Evolutionary conservation across 768 basidiomycete species (phyloP).

Genomic region (Phylloporus sp.): DNA sequence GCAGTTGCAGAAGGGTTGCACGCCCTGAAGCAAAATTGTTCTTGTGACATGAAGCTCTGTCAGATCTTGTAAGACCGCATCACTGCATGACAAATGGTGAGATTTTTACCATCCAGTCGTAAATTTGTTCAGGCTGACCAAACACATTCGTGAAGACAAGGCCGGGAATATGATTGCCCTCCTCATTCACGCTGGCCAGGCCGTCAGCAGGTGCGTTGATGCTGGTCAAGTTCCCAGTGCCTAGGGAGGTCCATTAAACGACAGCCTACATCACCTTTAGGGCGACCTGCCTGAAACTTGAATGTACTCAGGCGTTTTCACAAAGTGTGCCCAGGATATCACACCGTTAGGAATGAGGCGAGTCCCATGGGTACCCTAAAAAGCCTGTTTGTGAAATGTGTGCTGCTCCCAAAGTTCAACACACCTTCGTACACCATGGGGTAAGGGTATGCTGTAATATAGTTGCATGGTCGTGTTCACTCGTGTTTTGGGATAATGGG

Average conservation of each 20-base stretch:
- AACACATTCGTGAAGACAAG: conserved; percentile 75
- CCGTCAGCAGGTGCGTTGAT: conserved; percentile 63
- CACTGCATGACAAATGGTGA: conserved; percentile 2
- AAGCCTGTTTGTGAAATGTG: neutral
- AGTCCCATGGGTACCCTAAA: conserved; percentile 54
- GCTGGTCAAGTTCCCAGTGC: conserved; percentile 59
- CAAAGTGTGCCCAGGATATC: conserved; percentile 64
- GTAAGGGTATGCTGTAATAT: conserved; percentile 42
- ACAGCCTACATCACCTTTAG: conserved; percentile 13
- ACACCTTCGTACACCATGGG: conserved; percentile 49
- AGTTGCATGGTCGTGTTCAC: conserved; percentile 13
- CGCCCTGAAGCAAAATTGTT: conserved; percentile 69
- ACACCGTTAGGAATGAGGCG: conserved; percentile 70
- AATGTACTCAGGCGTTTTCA: conserved; percentile 71
- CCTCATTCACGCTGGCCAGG: conserved; percentile 51
- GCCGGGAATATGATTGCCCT: conserved; percentile 60
- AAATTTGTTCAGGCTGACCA: conserved; percentile 51
- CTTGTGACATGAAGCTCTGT: conserved; percentile 59
- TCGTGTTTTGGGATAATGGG: conserved; percentile 4
- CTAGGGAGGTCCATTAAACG: conserved; percentile 37
- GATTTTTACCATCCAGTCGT: conserved; percentile 64
- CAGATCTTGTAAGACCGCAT: conserved; percentile 11
- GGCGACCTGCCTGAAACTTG: conserved; percentile 55
- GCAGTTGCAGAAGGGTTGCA: conserved; percentile 50
- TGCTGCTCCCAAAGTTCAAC: conserved; percentile 4